Base-by-base conservation (phyloP, 768 basidiomycete species). In the Tephrocybe sp. region DNA sequence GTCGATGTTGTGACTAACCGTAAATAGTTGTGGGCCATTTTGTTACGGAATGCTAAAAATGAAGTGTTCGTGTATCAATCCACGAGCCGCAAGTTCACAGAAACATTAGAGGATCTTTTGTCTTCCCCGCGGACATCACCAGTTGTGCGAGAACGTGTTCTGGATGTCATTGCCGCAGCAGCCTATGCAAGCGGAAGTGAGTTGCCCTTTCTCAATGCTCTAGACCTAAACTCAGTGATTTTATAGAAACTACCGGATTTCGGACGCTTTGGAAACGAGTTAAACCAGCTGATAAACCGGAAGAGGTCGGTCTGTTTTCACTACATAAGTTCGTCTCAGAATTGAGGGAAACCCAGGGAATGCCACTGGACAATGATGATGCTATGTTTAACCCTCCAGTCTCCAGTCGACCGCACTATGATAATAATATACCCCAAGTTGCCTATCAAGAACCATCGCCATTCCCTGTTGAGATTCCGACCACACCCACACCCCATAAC, bases 21-120 rank as follows among this genome's bases (percentile, higher is more conserved):
- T 12, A n/a, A n/a, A 37, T 18, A 91, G 88, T 62, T 97, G 6
- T 94, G 92, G 93, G 86, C 91, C 2, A 85, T 94, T 57, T 88
- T 94, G 85, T 77, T 94, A 30, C 82, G 83, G 23, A 94, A 94
- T 61, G 84, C 84, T 19, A 51, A 36, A 3, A 79, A 83, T 0
- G 81, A 85, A 9, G 61, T 79, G 12, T 92, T 94, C 59, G 78
- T 90, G 29, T 65, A 76, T 11, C 84, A 89, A 57, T 84, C 82
- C 31, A 76, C 80, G 12, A 74, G 83, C 25, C 82, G 83, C 58
- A 92, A 92, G 62, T 93, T 93, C 59, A 66, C 88, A 16, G 86
- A 91, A 44, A 83, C 80, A 1, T 69, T 93, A 15, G 91, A 92
- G 52, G 88, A 91, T 15, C 76, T 89, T 16, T 68, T 92, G 3